A percentile compares a stretch with the other conserved stretches of the same genome.
phyloP scores from a whole-genome alignment of 768 basidiomycete genomes.

The Leucosporidium creatinivorum region DNA sequence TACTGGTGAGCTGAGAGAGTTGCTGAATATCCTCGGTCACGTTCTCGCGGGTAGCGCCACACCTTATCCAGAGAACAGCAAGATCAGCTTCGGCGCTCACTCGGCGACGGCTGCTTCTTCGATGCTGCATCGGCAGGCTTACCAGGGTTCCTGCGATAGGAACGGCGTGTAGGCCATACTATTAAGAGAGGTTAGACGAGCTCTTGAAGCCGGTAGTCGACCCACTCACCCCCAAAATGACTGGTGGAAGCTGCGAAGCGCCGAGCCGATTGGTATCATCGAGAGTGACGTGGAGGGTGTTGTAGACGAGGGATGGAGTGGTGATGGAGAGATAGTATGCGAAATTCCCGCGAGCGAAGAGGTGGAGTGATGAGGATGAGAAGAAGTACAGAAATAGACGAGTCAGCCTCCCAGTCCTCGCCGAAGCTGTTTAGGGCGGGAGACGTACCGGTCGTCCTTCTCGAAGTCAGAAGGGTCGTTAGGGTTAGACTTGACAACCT shows the following conservation, averaged over 20 bases:
- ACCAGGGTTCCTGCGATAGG: not conserved
- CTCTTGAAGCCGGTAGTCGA: no score
- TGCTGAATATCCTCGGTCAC: slow-evolving; percentile 35
- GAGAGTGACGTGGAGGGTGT: no score
- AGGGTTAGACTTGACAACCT: slow-evolving; percentile 27
- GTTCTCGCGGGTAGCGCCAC: slow-evolving; percentile 6
- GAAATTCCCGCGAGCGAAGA: no score
- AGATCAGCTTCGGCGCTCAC: not conserved
- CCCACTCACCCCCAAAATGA: slow-evolving; percentile 8
- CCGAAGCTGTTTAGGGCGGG: not conserved
- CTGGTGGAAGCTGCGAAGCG: slow-evolving; percentile 1
- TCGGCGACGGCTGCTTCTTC: no score
- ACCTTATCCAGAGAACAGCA: not conserved
- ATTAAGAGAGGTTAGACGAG: no score
- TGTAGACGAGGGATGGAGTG: no score
- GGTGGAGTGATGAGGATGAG: no score
- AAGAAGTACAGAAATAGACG: not conserved
- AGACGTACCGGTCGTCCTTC: slow-evolving; percentile 6
- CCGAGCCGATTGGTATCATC: no score
- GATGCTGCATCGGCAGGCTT: no score
- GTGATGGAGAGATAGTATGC: no score
- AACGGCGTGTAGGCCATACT: slow-evolving; percentile 25
- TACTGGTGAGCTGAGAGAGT: slow-evolving; percentile 32
- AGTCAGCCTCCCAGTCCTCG: not conserved
- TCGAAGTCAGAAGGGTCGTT: slow-evolving; percentile 27